These are phyloP conservation scores for Takakia lepidozioides DNA, from an alignment of 225 moss, liverwort and hornwort species.

Conservation along the genomic window DNA sequence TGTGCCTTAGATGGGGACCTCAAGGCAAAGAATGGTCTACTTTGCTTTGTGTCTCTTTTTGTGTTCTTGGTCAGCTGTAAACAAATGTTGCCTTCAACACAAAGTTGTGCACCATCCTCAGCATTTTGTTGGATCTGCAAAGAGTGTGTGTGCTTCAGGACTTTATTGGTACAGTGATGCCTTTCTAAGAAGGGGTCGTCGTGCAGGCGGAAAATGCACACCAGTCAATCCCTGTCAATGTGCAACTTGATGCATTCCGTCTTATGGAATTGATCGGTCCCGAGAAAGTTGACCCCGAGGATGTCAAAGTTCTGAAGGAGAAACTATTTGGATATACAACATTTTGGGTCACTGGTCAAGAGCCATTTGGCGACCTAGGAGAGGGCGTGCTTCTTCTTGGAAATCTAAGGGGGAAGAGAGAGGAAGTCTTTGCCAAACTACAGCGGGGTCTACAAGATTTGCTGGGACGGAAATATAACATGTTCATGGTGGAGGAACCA, in stretches of 20 bases:
- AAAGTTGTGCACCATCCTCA: not conserved
- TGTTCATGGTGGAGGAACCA: conserved; percentile 97
- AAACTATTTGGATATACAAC: conserved; percentile 84
- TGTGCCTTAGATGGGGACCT: no score
- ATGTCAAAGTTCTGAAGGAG: conserved; percentile 75
- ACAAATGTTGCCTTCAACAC: not conserved
- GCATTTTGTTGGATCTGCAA: no score
- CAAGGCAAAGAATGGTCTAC: no score
- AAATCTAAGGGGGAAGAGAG: conserved; percentile 80
- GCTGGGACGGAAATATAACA: conserved; percentile 72
- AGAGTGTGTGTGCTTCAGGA: no score
- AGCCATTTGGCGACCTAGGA: conserved; percentile 80
- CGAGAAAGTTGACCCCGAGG: conserved; percentile 89
- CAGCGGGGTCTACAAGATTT: conserved; percentile 60
- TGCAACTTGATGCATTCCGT: conserved; percentile 67
- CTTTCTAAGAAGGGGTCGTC: not conserved
- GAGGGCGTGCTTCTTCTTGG: conserved; percentile 80
- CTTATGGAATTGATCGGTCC: conserved; percentile 88
- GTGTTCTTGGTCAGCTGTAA: not conserved
- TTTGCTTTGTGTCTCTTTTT: not conserved
- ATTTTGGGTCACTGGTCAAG: conserved; percentile 92
- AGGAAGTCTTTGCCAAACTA: conserved; percentile 71
- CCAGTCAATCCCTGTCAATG: conserved; percentile 30
- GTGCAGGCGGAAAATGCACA: conserved; percentile 30
- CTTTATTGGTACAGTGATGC: not conserved